A percentile compares a stretch with the other conserved stretches of the same genome.
Conservation (phyloP, 2,329 filamentous ascomycete species). For the Colletotrichum salicis region DNA sequence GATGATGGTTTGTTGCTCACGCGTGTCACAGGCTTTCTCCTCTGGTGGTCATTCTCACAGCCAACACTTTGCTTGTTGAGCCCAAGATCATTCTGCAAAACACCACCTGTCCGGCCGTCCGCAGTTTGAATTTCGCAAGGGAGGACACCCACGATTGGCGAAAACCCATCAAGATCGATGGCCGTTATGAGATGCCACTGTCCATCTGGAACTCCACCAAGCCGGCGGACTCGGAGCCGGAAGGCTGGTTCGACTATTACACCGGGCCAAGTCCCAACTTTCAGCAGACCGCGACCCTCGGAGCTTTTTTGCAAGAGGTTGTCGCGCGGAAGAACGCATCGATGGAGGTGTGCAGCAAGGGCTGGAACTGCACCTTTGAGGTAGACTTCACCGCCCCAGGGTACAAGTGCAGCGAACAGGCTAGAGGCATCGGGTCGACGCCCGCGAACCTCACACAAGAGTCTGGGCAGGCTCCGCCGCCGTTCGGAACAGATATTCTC, state of each 20-base stretch:
- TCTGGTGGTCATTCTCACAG: slow-evolving; percentile 51
- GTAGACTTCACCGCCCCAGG: slow-evolving; percentile 48
- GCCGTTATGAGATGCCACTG: slow-evolving; percentile 43
- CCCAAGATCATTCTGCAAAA: slow-evolving; percentile 39
- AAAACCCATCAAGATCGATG: slow-evolving; percentile 43
- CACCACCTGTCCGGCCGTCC: slow-evolving; percentile 43
- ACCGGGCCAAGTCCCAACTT: slow-evolving; percentile 41
- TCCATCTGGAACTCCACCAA: slow-evolving; percentile 47
- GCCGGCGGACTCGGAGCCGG: slow-evolving; percentile 35
- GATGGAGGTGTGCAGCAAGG: slow-evolving; percentile 44
- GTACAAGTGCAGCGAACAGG: slow-evolving; percentile 47
- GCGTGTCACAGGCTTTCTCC: slow-evolving; percentile 41
- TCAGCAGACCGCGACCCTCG: slow-evolving; percentile 43
- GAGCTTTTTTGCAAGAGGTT: slow-evolving; percentile 40
- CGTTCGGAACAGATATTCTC: slow-evolving; percentile 43
- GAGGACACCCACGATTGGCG: slow-evolving; percentile 50
- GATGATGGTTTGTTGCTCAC: not conserved
- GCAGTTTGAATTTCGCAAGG: slow-evolving; percentile 46
- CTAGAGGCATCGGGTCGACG: slow-evolving; percentile 42
- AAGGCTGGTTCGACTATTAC: slow-evolving; percentile 47
- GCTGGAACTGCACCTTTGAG: slow-evolving; percentile 50
- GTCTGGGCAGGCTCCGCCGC: slow-evolving; percentile 40
- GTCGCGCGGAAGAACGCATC: slow-evolving; percentile 42
- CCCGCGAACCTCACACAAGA: slow-evolving; percentile 38
- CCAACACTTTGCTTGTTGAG: slow-evolving; percentile 49